Conservation (phyloP, 495 filamentous ascomycete genomes). For the Xylaria intraflava region DNA sequence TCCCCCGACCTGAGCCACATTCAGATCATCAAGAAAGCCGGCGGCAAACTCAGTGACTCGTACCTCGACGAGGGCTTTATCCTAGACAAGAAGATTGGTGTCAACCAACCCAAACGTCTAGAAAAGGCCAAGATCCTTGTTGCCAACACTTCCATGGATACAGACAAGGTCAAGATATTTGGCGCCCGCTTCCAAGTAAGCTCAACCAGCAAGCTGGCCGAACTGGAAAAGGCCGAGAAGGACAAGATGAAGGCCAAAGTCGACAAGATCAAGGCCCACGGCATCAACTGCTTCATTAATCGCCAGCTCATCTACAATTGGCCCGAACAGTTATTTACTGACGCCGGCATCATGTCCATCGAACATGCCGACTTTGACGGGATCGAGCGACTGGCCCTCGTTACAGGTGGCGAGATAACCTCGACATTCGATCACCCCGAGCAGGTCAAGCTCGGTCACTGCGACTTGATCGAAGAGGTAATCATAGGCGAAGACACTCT, state of each 20-base stretch:
- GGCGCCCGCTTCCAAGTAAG: slow-evolving; percentile 92
- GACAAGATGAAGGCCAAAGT: slow-evolving; percentile 99
- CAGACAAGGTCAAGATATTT: slow-evolving; percentile 99
- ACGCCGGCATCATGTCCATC: slow-evolving; percentile 95
- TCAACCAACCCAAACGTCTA: slow-evolving; percentile 94
- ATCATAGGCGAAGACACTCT: slow-evolving; percentile 96
- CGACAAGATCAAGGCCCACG: slow-evolving; percentile 96
- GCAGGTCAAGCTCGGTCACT: slow-evolving; percentile 88
- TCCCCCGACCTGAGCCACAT: slow-evolving; percentile 95
- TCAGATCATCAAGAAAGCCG: slow-evolving; percentile 98
- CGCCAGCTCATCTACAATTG: slow-evolving; percentile 99
- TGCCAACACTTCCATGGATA: slow-evolving; percentile 98
- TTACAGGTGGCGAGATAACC: slow-evolving; percentile 94
- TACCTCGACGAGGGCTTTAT: slow-evolving; percentile 98
- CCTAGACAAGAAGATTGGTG: slow-evolving; percentile 95
- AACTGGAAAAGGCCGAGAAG: slow-evolving; percentile 93
- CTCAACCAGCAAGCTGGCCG: slow-evolving; percentile 90
- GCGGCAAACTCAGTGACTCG: slow-evolving; percentile 92
- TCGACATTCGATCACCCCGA: slow-evolving; percentile 98
- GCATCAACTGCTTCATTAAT: slow-evolving; percentile 99
- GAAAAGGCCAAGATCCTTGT: slow-evolving; percentile 98
- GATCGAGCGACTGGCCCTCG: slow-evolving; percentile 87
- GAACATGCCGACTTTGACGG: slow-evolving; percentile 99
- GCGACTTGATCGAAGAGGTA: slow-evolving; percentile 94
- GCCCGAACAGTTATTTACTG: slow-evolving; percentile 97